A percentile compares a stretch with the other conserved stretches of the same genome.
Conservation (phyloP, 2,329 filamentous ascomycete genomes). For the Thielaviopsis euricoi region DNA sequence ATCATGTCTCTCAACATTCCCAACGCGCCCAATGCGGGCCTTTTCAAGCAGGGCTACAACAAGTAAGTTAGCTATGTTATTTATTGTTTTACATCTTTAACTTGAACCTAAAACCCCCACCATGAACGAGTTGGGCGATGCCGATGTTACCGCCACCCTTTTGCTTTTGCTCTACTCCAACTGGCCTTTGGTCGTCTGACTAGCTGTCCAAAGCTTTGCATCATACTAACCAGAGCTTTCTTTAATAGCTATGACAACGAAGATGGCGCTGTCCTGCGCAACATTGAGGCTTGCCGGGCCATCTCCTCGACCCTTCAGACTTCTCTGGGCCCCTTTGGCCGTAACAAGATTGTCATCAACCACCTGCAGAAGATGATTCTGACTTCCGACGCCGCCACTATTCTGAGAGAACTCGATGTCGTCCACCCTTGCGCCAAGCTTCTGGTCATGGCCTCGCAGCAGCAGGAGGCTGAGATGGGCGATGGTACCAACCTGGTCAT, state of each 20-base stretch:
- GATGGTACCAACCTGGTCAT: conserved; percentile 98
- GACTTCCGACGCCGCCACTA: conserved; percentile 93
- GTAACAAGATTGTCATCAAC: conserved; percentile 99
- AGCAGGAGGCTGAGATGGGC: conserved; percentile 98
- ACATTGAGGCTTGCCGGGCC: conserved; percentile 94
- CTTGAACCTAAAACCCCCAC: conserved; percentile 12
- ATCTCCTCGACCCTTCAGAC: conserved; percentile 95
- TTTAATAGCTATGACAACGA: conserved; percentile 78
- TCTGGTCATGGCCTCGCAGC: conserved; percentile 95
- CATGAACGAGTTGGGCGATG: neutral
- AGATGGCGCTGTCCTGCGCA: conserved; percentile 95
- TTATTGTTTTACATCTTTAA: conserved; percentile 7
- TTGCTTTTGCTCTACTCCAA: neutral
- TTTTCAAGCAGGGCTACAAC: conserved; percentile 95
- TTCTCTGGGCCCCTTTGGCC: conserved; percentile 87
- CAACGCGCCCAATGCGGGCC: conserved; percentile 75
- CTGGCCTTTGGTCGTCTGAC: neutral
- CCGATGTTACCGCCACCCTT: too few species aligned
- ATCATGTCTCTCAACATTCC: conserved; percentile 93
- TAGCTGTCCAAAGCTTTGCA: neutral
- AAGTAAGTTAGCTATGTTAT: conserved; percentile 43
- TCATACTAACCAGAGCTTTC: conserved; percentile 18
- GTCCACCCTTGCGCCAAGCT: conserved; percentile 96
- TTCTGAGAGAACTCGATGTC: conserved; percentile 91
- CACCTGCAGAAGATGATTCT: conserved; percentile 99